Evolutionary conservation across 345 rosid species (phyloP).

Genomic region (Acer negundo): DNA sequence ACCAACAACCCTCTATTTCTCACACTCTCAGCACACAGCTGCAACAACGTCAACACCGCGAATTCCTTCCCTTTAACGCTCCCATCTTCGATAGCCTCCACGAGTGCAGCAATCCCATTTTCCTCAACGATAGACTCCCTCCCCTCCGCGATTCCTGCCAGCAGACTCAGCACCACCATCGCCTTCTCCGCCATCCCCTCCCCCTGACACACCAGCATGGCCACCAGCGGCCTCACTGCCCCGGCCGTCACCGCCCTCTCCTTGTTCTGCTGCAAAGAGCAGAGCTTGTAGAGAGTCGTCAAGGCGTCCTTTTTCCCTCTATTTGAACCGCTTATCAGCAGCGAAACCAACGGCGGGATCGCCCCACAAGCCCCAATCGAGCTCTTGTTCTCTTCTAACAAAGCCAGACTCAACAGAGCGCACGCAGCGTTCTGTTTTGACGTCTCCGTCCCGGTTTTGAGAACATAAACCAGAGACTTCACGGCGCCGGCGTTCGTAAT

Average conservation of each 20-base stretch:
- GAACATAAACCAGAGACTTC: conserved; percentile 83
- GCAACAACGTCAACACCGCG: conserved; percentile 78
- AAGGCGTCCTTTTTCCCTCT: conserved; percentile 90
- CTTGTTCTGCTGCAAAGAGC: conserved; percentile 74
- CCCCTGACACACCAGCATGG: conserved; percentile 74
- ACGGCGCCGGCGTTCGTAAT: conserved; percentile 76
- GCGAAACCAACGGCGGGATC: conserved; percentile 89
- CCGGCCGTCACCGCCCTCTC: conserved; percentile 93
- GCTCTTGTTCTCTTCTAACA: conserved; percentile 81
- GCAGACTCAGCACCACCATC: conserved; percentile 83
- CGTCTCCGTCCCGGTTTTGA: conserved; percentile 90
- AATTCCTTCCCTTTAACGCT: conserved; percentile 86
- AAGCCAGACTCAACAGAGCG: conserved; percentile 78
- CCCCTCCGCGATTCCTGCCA: conserved; percentile 75
- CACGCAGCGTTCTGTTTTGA: conserved; percentile 97
- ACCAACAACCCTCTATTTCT: conserved; percentile 87
- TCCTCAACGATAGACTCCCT: conserved; percentile 79
- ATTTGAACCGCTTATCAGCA: conserved; percentile 68
- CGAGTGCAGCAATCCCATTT: conserved; percentile 86
- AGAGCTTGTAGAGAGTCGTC: conserved; percentile 91
- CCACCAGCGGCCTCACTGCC: conserved; percentile 86
- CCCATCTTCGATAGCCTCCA: conserved; percentile 92
- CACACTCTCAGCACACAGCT: conserved; percentile 70
- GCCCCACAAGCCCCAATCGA: conserved; percentile 93
- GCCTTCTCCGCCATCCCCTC: conserved; percentile 96